A percentile compares a stretch with the other conserved stretches of the same genome.
Evolutionary conservation across 2,329 filamentous ascomycete genomes (phyloP).

Genomic region (Alternaria triticimaculans): DNA sequence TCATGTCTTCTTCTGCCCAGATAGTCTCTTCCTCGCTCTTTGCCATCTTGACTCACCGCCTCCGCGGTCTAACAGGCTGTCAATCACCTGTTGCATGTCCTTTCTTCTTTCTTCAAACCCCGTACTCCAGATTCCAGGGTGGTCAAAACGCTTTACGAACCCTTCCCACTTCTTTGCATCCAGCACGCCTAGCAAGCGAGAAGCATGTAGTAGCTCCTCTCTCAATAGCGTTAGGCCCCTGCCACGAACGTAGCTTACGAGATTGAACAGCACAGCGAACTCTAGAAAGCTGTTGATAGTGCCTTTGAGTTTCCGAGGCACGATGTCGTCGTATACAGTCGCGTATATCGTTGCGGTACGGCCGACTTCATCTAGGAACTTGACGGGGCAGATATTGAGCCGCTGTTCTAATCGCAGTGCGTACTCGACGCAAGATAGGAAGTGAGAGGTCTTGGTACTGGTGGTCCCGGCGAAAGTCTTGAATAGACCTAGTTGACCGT

Average conservation of each 20-base stretch:
- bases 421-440: not conserved
- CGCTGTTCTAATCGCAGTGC: not conserved
- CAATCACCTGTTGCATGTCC: not conserved
- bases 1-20: not conserved
- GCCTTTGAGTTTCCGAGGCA: not conserved
- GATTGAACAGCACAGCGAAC: not conserved
- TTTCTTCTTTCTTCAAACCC: not conserved
- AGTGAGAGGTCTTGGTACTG: not conserved
- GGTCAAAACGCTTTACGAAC: not conserved
- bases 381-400: not conserved
- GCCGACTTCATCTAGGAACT: not conserved
- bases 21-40: not conserved
- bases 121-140: not conserved
- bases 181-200: not conserved
- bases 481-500: not conserved
- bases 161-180: not conserved
- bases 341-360: not conserved
- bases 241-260: not conserved
- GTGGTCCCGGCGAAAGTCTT: not conserved
- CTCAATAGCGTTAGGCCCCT: not conserved
- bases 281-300: not conserved
- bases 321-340: not conserved
- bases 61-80: not conserved
- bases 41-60: not conserved
- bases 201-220: not conserved